Percentiles rank a stretch among this genome's conserved stretches.
phyloP scores from a whole-genome alignment of 2,329 filamentous ascomycete genomes.

The Stenocarpella maydis region DNA sequence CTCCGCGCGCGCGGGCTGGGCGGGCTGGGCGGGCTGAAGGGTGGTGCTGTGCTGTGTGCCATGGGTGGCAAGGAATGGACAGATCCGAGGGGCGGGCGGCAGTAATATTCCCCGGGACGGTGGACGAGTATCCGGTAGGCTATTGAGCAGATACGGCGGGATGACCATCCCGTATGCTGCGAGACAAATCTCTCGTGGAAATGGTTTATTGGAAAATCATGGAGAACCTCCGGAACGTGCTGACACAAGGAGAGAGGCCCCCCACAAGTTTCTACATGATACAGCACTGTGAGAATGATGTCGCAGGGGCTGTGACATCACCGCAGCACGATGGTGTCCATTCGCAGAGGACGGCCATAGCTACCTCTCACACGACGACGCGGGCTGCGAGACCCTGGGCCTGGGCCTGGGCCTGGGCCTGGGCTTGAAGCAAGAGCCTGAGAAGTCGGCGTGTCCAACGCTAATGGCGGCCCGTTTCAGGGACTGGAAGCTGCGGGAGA shows the following conservation, averaged over 20 bases:
- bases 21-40: neutral
- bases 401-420: neutral
- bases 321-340: neutral
- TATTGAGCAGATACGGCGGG: neutral
- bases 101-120: too few relatives aligned
- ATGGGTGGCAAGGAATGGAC: too few relatives aligned
- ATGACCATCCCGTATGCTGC: neutral
- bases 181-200: neutral
- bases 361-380: neutral
- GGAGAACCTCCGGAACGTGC: neutral
- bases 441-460: conserved; percentile 1
- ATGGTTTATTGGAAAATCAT: neutral
- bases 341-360: too few relatives aligned
- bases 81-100: too few relatives aligned
- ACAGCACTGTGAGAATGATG: neutral
- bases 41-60: neutral
- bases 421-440: conserved; percentile 16
- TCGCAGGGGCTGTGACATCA: conserved; percentile 2
- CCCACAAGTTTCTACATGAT: neutral
- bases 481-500: conserved; percentile 11
- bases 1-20: conserved; percentile 14
- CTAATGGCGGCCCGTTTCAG: conserved; percentile 24
- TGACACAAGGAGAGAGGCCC: too few relatives aligned
- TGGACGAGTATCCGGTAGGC: neutral
- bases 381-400: neutral